These are phyloP conservation scores for Fusarium solani-melongenae DNA, from an alignment of 2,329 filamentous ascomycete genomes.

Conservation along the genomic window DNA sequence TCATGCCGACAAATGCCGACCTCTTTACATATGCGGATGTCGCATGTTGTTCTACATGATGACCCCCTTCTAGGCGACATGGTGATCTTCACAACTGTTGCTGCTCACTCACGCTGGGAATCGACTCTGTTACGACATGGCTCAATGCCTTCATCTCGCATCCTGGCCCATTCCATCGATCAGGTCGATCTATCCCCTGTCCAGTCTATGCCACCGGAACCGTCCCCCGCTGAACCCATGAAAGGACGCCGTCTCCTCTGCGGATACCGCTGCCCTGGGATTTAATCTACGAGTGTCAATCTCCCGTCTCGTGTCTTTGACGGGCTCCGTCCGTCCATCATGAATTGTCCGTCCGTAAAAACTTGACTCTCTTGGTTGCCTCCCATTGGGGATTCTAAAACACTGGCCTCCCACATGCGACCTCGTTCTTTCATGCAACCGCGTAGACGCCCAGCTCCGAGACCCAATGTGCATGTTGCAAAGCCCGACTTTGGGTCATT, in stretches of 20 bases:
- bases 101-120: background rate
- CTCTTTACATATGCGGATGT: background rate
- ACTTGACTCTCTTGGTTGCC: background rate
- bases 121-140: background rate
- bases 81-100: background rate
- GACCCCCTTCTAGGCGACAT: background rate
- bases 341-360: background rate
- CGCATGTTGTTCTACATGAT: background rate
- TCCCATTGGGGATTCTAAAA: background rate
- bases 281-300: conserved; percentile 31
- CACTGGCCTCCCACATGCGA: background rate
- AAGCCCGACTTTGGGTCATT: background rate
- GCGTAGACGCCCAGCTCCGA: background rate
- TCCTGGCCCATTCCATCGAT: conserved; percentile 10
- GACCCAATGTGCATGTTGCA: background rate
- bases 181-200: conserved; percentile 22
- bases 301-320: conserved; percentile 23
- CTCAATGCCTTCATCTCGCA: conserved; percentile 1
- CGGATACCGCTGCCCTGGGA: conserved; percentile 20
- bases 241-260: conserved; percentile 24
- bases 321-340: background rate
- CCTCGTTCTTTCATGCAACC: background rate
- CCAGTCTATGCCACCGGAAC: conserved; percentile 29
- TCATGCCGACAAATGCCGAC: background rate
- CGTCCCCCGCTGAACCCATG: conserved; percentile 28